Evolutionary conservation across 2,329 filamentous ascomycete species (phyloP).

Genomic region (Sporothrix inflata): DNA sequence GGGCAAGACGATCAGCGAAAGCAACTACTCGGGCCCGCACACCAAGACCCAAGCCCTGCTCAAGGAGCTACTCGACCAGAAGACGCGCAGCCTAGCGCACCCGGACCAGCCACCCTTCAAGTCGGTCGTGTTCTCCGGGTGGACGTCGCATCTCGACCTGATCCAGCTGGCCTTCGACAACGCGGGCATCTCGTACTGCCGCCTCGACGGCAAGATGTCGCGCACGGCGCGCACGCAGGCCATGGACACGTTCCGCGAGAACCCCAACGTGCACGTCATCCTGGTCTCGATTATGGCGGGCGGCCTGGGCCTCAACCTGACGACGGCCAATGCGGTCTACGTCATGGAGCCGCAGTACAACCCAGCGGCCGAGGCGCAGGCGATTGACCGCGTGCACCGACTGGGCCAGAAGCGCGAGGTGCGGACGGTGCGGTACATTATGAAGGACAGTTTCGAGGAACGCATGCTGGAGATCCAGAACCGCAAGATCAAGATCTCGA

Average conservation of each 20-base stretch:
- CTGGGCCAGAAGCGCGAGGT: conserved; percentile 89
- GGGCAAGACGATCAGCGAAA: conserved; percentile 58
- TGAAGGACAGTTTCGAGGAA: conserved; percentile 89
- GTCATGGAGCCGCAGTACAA: conserved; percentile 99
- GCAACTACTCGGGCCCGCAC: conserved; percentile 79
- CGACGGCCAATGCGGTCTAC: conserved; percentile 82
- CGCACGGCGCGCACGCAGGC: conserved; percentile 73
- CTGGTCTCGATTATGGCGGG: conserved; percentile 92
- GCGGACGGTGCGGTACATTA: conserved; percentile 84
- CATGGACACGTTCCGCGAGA: conserved; percentile 76
- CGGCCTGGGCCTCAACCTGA: conserved; percentile 88
- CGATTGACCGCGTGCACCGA: conserved; percentile 89
- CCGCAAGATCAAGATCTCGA: conserved; percentile 90
- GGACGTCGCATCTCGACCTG: conserved; percentile 92
- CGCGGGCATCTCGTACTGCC: conserved; percentile 68
- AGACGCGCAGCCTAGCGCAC: conserved; percentile 62
- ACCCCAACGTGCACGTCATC: conserved; percentile 74
- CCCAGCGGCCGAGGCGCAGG: conserved; percentile 90
- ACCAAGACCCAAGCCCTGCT: conserved; percentile 88
- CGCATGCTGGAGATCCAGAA: conserved; percentile 88
- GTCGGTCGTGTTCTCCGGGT: conserved; percentile 93
- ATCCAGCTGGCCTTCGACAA: conserved; percentile 79
- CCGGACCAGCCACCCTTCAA: conserved; percentile 77
- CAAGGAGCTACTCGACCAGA: conserved; percentile 69
- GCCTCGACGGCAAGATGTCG: conserved; percentile 90